Percentiles rank a stretch among this genome's conserved stretches.
Evolutionary conservation across 352 stramenopile genomes (phyloP).

Genomic region (Pythium chondricola): DNA sequence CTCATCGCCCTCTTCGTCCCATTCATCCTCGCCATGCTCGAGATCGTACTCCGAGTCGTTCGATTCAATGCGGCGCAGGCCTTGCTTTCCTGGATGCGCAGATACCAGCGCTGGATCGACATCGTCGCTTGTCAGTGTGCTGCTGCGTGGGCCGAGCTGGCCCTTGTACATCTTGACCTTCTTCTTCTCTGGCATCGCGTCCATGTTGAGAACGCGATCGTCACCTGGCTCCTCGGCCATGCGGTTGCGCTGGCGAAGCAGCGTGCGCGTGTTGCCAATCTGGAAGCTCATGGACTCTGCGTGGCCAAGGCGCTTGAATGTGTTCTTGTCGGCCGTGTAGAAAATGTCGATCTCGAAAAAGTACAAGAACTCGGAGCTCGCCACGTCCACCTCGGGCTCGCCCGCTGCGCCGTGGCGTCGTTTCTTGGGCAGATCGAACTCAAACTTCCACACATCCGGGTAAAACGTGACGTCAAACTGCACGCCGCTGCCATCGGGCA

Average conservation of each 20-base stretch:
- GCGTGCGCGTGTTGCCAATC: conserved; percentile 79
- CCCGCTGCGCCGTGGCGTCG: conserved; percentile 39
- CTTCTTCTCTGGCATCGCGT: conserved; percentile 77
- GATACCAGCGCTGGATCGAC: conserved; percentile 2
- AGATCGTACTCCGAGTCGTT: conserved; percentile 49
- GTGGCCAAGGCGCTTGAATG: conserved; percentile 58
- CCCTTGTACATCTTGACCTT: conserved; percentile 49
- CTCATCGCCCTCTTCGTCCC: conserved; percentile 1
- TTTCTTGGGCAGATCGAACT: conserved; percentile 86
- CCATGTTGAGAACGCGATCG: conserved; percentile 37
- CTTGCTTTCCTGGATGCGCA: conserved; percentile 30
- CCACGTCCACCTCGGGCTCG: conserved; percentile 30
- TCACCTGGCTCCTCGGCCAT: conserved; percentile 54
- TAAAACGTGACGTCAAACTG: conserved; percentile 83
- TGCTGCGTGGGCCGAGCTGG: conserved; percentile 33
- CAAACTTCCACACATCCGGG: conserved; percentile 87
- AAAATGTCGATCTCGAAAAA: conserved; percentile 87
- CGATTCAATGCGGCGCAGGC: conserved; percentile 38
- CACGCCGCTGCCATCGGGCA: conserved; percentile 30
- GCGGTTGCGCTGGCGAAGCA: conserved; percentile 79
- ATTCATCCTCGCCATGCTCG: conserved; percentile 16
- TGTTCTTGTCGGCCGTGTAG: conserved; percentile 48
- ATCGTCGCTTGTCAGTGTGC: conserved; percentile 19
- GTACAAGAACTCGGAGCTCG: conserved; percentile 68
- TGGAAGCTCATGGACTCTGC: conserved; percentile 78